A percentile compares a stretch with the other conserved stretches of the same genome.
Conservation (phyloP, 169 alveolate species). For the Theileria orientalis region DNA sequence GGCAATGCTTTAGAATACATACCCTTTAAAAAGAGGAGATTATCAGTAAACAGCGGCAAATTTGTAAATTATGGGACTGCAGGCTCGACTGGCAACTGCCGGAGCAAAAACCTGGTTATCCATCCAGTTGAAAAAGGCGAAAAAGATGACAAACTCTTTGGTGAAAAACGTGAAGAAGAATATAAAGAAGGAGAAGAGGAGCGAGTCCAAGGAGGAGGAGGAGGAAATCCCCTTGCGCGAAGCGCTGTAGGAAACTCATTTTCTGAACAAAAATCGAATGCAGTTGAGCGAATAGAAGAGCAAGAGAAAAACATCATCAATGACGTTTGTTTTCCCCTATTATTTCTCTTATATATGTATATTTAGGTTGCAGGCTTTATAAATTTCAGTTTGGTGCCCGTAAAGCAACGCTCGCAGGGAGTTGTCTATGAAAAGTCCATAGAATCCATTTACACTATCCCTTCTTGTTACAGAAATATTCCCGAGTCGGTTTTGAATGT, state of each 20-base stretch:
- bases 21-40: constrained; percentile 15
- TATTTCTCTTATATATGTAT: no score
- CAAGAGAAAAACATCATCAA: neutral
- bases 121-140: constrained; percentile 39
- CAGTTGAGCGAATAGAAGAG: neutral
- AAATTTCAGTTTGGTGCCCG: neutral
- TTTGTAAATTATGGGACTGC: constrained; percentile 9
- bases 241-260: neutral
- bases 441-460: constrained; percentile 38
- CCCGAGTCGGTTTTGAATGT: constrained; percentile 56
- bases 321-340: neutral
- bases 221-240: constrained; percentile 18
- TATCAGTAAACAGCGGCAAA: neutral
- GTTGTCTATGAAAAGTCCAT: neutral
- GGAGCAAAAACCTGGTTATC: constrained; percentile 38
- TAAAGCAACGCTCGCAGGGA: neutral
- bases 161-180: constrained; percentile 30
- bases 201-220: constrained; percentile 10
- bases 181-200: neutral
- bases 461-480: constrained; percentile 63
- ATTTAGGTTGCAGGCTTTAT: constrained; percentile 3
- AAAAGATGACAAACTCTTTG: constrained; percentile 39
- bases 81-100: constrained; percentile 28
- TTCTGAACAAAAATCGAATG: neutral
- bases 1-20: constrained; percentile 25